A percentile compares a stretch with the other conserved stretches of the same genome.
Evolutionary conservation across 2,329 filamentous ascomycete species (phyloP).

Genomic region (Basipetospora chlamydospora): DNA sequence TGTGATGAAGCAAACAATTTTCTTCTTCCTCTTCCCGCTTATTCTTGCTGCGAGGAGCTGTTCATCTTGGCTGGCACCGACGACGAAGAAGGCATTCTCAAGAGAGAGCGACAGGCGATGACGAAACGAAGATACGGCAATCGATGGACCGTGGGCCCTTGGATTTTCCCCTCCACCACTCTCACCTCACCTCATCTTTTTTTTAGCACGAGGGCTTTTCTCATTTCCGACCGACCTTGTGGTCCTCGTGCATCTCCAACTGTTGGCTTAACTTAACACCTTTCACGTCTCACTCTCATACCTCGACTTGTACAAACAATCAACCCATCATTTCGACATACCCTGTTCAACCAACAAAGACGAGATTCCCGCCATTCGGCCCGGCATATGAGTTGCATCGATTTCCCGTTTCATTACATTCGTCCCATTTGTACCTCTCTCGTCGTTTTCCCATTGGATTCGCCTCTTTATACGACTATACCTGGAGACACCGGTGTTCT

Average conservation of each 20-base stretch:
- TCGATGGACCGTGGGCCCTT: slow-evolving; percentile 1
- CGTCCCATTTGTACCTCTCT: too few species aligned
- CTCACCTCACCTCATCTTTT: not conserved
- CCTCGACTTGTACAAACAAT: slow-evolving; percentile 5
- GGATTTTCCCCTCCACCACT: slow-evolving; percentile 1
- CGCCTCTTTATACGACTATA: slow-evolving; percentile 2
- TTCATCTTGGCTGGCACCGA: slow-evolving; percentile 6
- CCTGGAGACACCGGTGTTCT: slow-evolving; percentile 4
- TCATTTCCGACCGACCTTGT: too few species aligned
- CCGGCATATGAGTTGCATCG: too few species aligned
- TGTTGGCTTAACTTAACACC: too few species aligned
- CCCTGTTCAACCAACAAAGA: slow-evolving; percentile 1
- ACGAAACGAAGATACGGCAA: slow-evolving; percentile 1
- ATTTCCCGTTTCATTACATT: too few species aligned
- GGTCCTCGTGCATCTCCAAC: too few species aligned
- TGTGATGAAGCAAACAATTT: not conserved
- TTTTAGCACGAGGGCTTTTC: too few species aligned
- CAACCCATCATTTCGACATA: slow-evolving; percentile 3
- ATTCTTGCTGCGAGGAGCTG: slow-evolving; percentile 1
- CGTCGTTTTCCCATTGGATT: not conserved
- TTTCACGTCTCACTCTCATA: slow-evolving; percentile 1
- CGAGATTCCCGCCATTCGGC: not conserved
- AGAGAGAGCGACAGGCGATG: not conserved
- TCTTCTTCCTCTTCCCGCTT: slow-evolving; percentile 1
- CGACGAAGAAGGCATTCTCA: too few species aligned